Conservation (phyloP, 225 moss, liverwort and hornwort species). For the Bryoerythrophyllum caledonicum region DNA sequence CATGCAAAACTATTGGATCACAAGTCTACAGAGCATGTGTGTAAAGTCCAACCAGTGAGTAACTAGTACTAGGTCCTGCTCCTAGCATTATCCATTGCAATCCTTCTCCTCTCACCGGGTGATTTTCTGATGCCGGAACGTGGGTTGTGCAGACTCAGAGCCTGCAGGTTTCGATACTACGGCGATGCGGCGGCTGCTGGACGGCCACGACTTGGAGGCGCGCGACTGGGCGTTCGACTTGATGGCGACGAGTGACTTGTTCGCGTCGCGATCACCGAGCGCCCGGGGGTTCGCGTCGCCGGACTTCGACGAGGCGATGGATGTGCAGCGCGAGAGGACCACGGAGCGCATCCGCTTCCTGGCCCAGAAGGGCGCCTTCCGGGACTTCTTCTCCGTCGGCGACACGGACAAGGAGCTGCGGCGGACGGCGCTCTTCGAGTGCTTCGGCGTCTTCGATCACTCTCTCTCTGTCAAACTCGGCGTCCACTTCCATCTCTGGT, state of each 20-base stretch:
- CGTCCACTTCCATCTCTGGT: conserved; percentile 80
- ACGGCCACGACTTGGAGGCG: conserved; percentile 66
- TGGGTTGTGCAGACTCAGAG: conserved; percentile 26
- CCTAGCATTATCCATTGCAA: too few relatives aligned
- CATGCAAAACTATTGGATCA: too few relatives aligned
- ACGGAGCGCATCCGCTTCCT: conserved; percentile 59
- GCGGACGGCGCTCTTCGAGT: conserved; percentile 61
- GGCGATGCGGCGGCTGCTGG: conserved; percentile 66
- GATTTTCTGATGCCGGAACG: background rate
- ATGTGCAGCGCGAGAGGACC: conserved; percentile 58
- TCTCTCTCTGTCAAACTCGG: conserved; percentile 66
- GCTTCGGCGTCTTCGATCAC: conserved; percentile 72
- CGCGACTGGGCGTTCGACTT: conserved; percentile 52
- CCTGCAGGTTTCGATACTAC: conserved; percentile 45
- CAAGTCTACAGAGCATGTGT: too few relatives aligned
- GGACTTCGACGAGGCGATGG: conserved; percentile 50
- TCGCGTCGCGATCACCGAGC: conserved; percentile 42
- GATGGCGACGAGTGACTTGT: conserved; percentile 60
- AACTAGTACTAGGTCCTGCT: too few relatives aligned
- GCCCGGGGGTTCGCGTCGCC: conserved; percentile 38
- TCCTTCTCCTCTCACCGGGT: too few relatives aligned
- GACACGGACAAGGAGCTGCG: conserved; percentile 25
- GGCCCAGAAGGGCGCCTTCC: conserved; percentile 51
- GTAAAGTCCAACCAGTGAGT: too few relatives aligned
- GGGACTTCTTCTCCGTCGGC: conserved; percentile 35